Conservation (phyloP, 2,329 filamentous ascomycete genomes). For the Fusarium coicis region DNA sequence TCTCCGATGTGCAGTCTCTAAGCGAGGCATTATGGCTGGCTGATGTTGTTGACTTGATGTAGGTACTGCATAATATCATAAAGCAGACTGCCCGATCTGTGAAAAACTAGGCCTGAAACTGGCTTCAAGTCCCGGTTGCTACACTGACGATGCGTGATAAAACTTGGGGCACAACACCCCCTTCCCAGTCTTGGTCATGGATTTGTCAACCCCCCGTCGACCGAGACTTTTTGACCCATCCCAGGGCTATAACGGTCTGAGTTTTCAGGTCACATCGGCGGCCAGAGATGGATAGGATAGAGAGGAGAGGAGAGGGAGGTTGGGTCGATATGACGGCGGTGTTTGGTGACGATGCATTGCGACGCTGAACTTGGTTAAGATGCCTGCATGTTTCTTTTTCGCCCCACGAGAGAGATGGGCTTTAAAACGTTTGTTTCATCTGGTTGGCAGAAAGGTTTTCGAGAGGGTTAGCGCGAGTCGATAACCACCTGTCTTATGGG, state of each 20-base stretch:
- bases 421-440: slow-evolving; percentile 40
- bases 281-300: slow-evolving; percentile 15
- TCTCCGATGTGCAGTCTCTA: slow-evolving; percentile 44
- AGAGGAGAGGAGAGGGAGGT: slow-evolving; percentile 7
- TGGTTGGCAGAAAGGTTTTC: slow-evolving; percentile 40
- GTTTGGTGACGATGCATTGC: slow-evolving; percentile 40
- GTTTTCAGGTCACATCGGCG: slow-evolving; percentile 38
- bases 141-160: slow-evolving; percentile 37
- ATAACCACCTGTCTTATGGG: slow-evolving; percentile 44
- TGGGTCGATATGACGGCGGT: slow-evolving; percentile 30
- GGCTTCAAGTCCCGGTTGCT: slow-evolving; percentile 31
- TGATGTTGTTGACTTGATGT: slow-evolving; percentile 24
- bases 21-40: slow-evolving; percentile 34
- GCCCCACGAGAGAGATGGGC: slow-evolving; percentile 34
- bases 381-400: slow-evolving; percentile 28
- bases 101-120: slow-evolving; percentile 32
- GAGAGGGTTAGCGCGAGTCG: slow-evolving; percentile 33
- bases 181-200: slow-evolving; percentile 39
- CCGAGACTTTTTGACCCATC: slow-evolving; percentile 21
- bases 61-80: slow-evolving; percentile 20
- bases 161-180: slow-evolving; percentile 15
- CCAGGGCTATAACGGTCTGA: slow-evolving; percentile 36
- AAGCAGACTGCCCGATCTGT: slow-evolving; percentile 37
- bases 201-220: slow-evolving; percentile 38
- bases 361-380: slow-evolving; percentile 37